A percentile compares a stretch with the other conserved stretches of the same genome.
These are phyloP conservation scores for Yamadazyma aaseri DNA, from an alignment of 1,139 yeast genomes.

Conservation along the genomic window DNA sequence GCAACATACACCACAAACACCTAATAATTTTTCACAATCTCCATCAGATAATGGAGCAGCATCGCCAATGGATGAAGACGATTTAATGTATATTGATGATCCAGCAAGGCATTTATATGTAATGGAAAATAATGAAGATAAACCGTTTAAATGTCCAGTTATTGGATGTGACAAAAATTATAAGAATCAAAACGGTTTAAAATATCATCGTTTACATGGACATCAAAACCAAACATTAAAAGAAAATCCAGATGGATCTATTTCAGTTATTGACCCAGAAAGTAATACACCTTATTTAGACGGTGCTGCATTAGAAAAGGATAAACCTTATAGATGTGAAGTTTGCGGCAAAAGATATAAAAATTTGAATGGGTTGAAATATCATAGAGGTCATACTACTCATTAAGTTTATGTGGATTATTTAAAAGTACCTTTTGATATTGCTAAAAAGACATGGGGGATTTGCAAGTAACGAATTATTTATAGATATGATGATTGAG, in stretches of 20 bases:
- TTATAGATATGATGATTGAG: conserved; percentile 3
- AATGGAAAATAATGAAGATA: conserved; percentile 86
- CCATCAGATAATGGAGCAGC: conserved; percentile 18
- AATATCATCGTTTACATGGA: conserved; percentile 94
- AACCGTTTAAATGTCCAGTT: conserved; percentile 97
- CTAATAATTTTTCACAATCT: conserved; percentile 16
- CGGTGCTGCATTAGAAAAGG: conserved; percentile 92
- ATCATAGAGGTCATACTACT: conserved; percentile 96
- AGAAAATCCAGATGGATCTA: conserved; percentile 91
- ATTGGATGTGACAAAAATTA: conserved; percentile 97
- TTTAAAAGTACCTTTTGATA: no score
- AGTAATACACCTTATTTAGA: conserved; percentile 89
- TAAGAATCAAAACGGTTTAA: conserved; percentile 95
- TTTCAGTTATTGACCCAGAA: conserved; percentile 89
- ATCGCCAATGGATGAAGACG: conserved; percentile 35
- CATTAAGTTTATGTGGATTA: conserved; percentile 55
- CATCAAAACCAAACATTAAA: conserved; percentile 93
- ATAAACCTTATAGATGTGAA: conserved; percentile 97
- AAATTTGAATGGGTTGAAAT: conserved; percentile 92
- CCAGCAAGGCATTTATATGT: conserved; percentile 94
- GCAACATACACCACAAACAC: conserved; percentile 21
- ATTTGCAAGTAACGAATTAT: not conserved
- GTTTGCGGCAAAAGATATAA: conserved; percentile 97
- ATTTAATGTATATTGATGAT: conserved; percentile 71
- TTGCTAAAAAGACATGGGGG: not conserved